phyloP scores from a whole-genome alignment of 768 basidiomycete species.

The Lentinus brumalis region DNA sequence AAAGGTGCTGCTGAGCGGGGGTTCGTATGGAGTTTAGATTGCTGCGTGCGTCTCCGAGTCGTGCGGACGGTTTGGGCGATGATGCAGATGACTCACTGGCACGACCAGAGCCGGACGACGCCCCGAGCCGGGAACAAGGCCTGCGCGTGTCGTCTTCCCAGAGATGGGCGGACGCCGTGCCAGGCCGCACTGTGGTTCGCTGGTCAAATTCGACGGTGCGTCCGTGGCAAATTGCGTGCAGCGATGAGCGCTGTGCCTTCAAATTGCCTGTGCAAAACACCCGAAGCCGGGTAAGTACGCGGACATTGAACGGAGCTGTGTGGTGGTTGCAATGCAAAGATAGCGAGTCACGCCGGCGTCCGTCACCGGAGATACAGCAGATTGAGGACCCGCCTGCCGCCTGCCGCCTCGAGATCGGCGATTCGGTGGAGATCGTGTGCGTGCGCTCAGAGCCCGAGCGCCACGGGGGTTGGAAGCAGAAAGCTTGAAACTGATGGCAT shows the following conservation, averaged over 20 bases:
- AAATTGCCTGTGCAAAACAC: not conserved
- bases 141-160: not conserved
- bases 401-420: constrained; percentile 3
- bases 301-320: not conserved
- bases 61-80: not conserved
- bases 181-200: not conserved
- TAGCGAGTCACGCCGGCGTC: constrained; percentile 3
- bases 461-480: constrained; percentile 8
- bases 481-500: constrained; percentile 23
- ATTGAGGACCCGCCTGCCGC: not conserved
- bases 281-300: too few species aligned
- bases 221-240: not conserved
- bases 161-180: not conserved
- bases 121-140: not conserved
- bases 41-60: not conserved
- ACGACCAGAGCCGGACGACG: not conserved
- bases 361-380: constrained; percentile 4
- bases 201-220: not conserved
- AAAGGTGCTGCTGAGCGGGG: not conserved
- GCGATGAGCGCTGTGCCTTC: not conserved
- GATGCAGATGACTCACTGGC: not conserved
- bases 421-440: constrained; percentile 9
- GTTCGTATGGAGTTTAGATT: not conserved
- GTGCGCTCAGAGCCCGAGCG: constrained; percentile 3
- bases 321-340: not conserved